Percentiles rank a stretch among this genome's conserved stretches.
phyloP scores from a whole-genome alignment of 2,329 filamentous ascomycete genomes.

The Talaromyces albobiverticillius region DNA sequence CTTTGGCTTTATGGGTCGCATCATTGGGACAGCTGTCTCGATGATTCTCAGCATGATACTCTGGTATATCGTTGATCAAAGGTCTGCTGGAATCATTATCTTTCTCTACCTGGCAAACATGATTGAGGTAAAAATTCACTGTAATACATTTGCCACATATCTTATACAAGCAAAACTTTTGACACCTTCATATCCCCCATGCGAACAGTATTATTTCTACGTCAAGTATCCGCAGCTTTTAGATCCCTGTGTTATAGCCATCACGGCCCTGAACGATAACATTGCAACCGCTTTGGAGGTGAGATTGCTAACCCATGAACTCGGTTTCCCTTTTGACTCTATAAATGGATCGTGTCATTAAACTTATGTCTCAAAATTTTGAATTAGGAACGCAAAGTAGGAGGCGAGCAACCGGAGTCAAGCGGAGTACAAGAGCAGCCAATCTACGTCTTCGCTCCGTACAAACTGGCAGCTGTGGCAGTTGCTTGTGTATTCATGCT shows the following conservation, averaged over 20 bases:
- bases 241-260: neutral
- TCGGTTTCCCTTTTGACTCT: neutral
- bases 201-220: conserved; percentile 31
- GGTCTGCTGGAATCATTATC: conserved; percentile 63
- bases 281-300: neutral
- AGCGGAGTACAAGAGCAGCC: neutral
- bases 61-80: conserved; percentile 68
- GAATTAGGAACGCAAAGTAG: neutral
- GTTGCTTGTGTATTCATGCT: neutral
- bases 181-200: conserved; percentile 22
- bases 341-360: neutral
- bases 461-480: neutral
- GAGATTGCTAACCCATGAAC: too few relatives aligned
- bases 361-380: neutral
- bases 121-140: conserved; percentile 32
- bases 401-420: neutral
- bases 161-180: neutral
- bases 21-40: conserved; percentile 62
- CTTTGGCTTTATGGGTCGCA: conserved; percentile 32
- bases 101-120: conserved; percentile 66
- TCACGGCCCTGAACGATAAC: neutral
- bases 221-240: neutral
- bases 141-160: neutral
- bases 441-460: neutral
- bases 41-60: conserved; percentile 62